Conservation (phyloP, 768 basidiomycete species). For the Boletus reticuloceps region DNA sequence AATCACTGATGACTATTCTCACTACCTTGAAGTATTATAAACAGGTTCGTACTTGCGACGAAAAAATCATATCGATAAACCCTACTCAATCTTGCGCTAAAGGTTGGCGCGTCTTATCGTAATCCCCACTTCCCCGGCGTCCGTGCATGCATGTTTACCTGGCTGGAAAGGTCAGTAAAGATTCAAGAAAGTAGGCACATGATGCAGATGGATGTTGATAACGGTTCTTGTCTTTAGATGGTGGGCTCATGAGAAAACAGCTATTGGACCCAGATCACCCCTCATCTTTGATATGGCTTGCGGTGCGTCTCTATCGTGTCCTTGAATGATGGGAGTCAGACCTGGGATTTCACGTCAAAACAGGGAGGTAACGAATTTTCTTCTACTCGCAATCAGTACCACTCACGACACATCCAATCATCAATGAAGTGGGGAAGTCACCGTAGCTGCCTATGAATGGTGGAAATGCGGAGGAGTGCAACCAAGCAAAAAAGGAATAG, state of each 20-base stretch:
- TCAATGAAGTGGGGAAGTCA: slow-evolving; percentile 57
- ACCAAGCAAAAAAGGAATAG: slow-evolving; percentile 8
- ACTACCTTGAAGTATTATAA: slow-evolving; percentile 25
- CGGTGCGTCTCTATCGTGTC: slow-evolving; percentile 14
- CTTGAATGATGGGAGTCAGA: not conserved
- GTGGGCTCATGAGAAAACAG: slow-evolving; percentile 21
- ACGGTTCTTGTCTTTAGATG: slow-evolving; percentile 20
- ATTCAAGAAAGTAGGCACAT: not conserved
- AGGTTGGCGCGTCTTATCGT: slow-evolving; percentile 66
- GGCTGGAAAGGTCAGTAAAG: slow-evolving; percentile 47
- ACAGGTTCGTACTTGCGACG: slow-evolving; percentile 17
- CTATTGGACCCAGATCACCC: slow-evolving; percentile 13
- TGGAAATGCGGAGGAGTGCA: slow-evolving; percentile 39
- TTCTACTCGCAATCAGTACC: slow-evolving; percentile 22
- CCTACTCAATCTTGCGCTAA: not conserved
- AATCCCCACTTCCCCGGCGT: slow-evolving; percentile 74
- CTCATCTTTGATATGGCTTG: slow-evolving; percentile 30
- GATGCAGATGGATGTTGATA: not conserved
- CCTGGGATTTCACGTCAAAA: not conserved
- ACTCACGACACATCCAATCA: not conserved
- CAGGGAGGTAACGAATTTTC: slow-evolving; percentile 24
- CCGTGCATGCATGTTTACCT: slow-evolving; percentile 49
- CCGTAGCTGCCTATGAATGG: slow-evolving; percentile 60
- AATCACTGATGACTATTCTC: not conserved
- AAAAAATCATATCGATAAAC: not conserved